Evolutionary conservation across 805 yeast genomes (phyloP), one percentile per base, ranked within the genome.

Genomic region (Metschnikowia colocasiae): DNA sequence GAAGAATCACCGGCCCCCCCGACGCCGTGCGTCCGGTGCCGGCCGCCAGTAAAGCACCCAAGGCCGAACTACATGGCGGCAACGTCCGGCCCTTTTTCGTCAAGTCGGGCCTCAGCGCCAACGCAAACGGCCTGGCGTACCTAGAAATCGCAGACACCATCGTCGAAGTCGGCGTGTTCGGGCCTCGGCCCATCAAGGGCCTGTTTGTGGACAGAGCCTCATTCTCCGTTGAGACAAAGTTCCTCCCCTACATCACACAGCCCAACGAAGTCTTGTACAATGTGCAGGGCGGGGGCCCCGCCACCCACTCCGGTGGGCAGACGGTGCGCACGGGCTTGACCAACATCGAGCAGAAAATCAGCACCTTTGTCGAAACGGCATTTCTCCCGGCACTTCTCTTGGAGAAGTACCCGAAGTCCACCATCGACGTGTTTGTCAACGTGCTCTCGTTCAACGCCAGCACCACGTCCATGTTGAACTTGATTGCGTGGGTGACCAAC

Each of bases 171-270:
- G 76, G 89, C 3, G 82, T 92, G 0, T 87, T 82, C 64, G 98
- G 98, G 0, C 98, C 98, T 3, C 75, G 90, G 54, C 97, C 98
- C 6, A 82, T 80, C 51, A 73, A 87, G 50, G 88, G 89, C 2
- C 78, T 87, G 3, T 87, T 84, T 61, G 73, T 79, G 32, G 81
- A 84, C 19, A 71, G 79, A 43, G 91, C 91, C 2, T 73, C 81
- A 4, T 67, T 87, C 35, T 76, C 82, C 23, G 89, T 87, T 10
- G 81, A 76, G 47, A 74, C 78, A 41, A 74, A 74, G 54, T 74
- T 82, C 48, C 69, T 78, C 15, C 81, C 82, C 2, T 76, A 78
- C 54, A 59, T 74, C 10, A 55, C 58, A 22, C 82, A 61, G 62
- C 79, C 68, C 36, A 61, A 64, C 41, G 71, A 62, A 44, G 56